Conservation (phyloP, 345 rosid genomes). For the Combretum micranthum region DNA sequence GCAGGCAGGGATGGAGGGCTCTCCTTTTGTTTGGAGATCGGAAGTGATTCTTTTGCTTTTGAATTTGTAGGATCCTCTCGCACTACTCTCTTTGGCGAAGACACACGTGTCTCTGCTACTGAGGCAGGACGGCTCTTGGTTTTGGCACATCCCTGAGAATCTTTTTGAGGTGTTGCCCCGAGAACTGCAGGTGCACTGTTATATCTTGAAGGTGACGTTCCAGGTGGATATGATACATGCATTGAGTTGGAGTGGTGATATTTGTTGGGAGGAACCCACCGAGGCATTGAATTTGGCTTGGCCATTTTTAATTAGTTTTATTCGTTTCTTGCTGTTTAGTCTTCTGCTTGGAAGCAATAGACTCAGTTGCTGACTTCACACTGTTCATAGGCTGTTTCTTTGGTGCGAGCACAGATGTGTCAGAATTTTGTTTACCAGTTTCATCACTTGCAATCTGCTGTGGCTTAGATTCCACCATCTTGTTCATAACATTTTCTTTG, state of each 20-base stretch:
- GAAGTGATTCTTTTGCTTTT: slow-evolving; percentile 14
- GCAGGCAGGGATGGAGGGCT: slow-evolving; percentile 22
- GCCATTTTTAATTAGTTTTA: slow-evolving; percentile 48
- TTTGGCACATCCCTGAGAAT: slow-evolving; percentile 28
- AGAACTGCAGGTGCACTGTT: slow-evolving; percentile 80
- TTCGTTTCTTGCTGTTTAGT: slow-evolving; percentile 55
- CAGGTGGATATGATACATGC: slow-evolving; percentile 76
- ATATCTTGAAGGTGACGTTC: slow-evolving; percentile 66
- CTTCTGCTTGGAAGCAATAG: slow-evolving; percentile 42
- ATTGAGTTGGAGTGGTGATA: slow-evolving; percentile 69
- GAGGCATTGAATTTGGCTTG: slow-evolving; percentile 63
- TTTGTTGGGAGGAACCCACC: slow-evolving; percentile 88
- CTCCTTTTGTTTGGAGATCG: slow-evolving; percentile 14
- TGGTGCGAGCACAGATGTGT: slow-evolving; percentile 33
- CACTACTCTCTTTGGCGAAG: slow-evolving; percentile 23
- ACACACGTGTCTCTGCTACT: slow-evolving; percentile 26
- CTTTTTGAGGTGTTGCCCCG: slow-evolving; percentile 45
- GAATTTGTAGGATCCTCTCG: slow-evolving; percentile 19
- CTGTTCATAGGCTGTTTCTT: slow-evolving; percentile 40
- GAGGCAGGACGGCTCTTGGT: slow-evolving; percentile 25
- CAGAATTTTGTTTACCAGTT: slow-evolving; percentile 39
- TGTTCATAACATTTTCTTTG: slow-evolving; percentile 23
- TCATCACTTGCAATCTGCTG: slow-evolving; percentile 23
- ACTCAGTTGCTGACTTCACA: slow-evolving; percentile 45
- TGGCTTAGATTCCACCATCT: slow-evolving; percentile 35